A percentile compares a stretch with the other conserved stretches of the same genome.
These are phyloP conservation scores for Marasmius sp. DNA, from an alignment of 1,284 basidiomycete species.

Conservation along the genomic window DNA sequence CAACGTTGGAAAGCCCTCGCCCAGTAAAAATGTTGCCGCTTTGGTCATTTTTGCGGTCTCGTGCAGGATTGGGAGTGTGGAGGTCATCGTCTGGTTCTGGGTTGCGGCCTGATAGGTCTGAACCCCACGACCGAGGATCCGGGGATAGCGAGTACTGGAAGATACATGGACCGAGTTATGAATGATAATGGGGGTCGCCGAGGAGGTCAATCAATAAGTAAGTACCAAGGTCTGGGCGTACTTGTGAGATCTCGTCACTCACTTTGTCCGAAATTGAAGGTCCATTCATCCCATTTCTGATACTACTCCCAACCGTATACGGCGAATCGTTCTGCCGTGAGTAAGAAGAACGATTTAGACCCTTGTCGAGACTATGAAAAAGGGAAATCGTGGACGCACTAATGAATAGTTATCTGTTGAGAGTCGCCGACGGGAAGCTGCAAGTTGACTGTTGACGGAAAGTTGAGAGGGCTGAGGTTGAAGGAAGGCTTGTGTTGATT, in stretches of 20 bases:
- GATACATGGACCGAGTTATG: too few relatives aligned
- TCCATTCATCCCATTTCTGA: not conserved
- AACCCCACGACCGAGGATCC: constrained; percentile 27
- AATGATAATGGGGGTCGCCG: too few relatives aligned
- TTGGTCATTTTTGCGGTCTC: constrained; percentile 30
- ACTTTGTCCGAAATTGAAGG: constrained; percentile 13
- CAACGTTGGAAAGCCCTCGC: constrained; percentile 66
- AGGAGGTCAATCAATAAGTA: not conserved
- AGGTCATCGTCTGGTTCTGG: constrained; percentile 43
- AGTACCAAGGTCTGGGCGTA: not conserved
- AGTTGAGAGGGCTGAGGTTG: not conserved
- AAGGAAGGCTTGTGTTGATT: not conserved
- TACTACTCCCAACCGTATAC: not conserved
- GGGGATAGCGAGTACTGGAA: constrained; percentile 27
- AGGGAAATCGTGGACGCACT: not conserved
- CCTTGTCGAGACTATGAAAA: not conserved
- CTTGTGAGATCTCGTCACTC: not conserved
- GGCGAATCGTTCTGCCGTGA: not conserved
- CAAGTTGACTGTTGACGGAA: not conserved
- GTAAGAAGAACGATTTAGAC: not conserved
- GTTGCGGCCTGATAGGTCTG: constrained; percentile 14
- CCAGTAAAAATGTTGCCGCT: constrained; percentile 37
- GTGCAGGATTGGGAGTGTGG: constrained; percentile 44
- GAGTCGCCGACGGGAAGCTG: not conserved
- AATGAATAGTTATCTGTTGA: not conserved